Evolutionary conservation across 2,329 filamentous ascomycete genomes (phyloP).

Genomic region (Fusarium abutilonis): DNA sequence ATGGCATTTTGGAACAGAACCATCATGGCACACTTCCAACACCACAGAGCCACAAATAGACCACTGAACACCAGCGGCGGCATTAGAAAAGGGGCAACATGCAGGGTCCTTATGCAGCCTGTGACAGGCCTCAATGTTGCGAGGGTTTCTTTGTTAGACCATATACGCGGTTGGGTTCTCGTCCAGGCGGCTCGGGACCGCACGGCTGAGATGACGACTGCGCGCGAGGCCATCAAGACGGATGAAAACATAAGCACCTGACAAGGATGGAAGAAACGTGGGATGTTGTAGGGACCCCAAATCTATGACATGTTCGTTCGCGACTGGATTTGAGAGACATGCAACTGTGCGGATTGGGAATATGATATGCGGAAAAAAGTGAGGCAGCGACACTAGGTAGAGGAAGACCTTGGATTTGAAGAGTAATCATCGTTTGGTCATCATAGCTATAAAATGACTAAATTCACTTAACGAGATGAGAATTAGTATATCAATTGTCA

Average conservation of each 20-base stretch:
- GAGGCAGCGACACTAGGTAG: slow-evolving; percentile 1
- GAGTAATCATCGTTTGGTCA: no score
- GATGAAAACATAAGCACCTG: slow-evolving; percentile 19
- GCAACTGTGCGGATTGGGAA: slow-evolving; percentile 32
- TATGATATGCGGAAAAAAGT: slow-evolving; percentile 25
- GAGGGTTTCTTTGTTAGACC: slow-evolving; percentile 16
- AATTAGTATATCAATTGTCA: no score
- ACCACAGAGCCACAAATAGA: slow-evolving; percentile 71
- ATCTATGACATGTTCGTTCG: slow-evolving; percentile 47
- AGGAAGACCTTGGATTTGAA: no score
- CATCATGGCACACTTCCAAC: slow-evolving; percentile 76
- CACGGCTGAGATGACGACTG: slow-evolving; percentile 36
- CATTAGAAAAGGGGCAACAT: slow-evolving; percentile 58
- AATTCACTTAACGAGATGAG: no score
- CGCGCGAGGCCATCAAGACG: slow-evolving; percentile 38
- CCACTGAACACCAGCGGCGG: slow-evolving; percentile 74
- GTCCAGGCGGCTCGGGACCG: slow-evolving; percentile 27
- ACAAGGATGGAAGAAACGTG: slow-evolving; percentile 29
- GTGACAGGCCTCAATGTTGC: slow-evolving; percentile 17
- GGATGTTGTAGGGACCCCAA: slow-evolving; percentile 25
- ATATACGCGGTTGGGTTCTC: slow-evolving; percentile 18
- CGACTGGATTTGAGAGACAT: slow-evolving; percentile 42
- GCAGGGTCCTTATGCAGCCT: slow-evolving; percentile 41
- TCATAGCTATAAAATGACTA: no score
- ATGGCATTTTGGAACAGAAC: slow-evolving; percentile 83